These are phyloP conservation scores for Seiridium cupressi DNA, from an alignment of 2,329 filamentous ascomycete genomes.

Conservation along the genomic window DNA sequence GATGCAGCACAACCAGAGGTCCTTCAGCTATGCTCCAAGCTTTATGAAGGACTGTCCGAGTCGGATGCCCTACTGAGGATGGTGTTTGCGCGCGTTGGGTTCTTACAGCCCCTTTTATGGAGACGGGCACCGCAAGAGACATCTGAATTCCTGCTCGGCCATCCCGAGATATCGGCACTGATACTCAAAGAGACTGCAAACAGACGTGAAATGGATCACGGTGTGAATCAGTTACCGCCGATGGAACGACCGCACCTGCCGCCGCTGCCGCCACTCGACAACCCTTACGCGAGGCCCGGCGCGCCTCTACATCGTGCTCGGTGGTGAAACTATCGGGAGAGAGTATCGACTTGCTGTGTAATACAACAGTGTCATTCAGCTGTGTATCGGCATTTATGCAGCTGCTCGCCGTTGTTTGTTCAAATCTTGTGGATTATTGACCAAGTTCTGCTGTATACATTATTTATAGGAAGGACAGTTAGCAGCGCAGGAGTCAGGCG, in stretches of 20 bases:
- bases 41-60: slow-evolving; percentile 41
- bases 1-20: slow-evolving; percentile 43
- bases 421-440: too few species aligned
- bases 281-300: background rate
- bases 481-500: too few species aligned
- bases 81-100: slow-evolving; percentile 47
- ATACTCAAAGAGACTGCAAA: slow-evolving; percentile 45
- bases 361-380: too few species aligned
- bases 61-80: slow-evolving; percentile 43
- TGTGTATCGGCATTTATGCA: too few species aligned
- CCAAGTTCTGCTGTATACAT: too few species aligned
- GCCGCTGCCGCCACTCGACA: slow-evolving; percentile 2
- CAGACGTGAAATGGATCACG: slow-evolving; percentile 37
- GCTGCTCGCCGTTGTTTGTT: too few species aligned
- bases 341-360: background rate
- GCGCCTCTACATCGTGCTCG: background rate
- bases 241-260: slow-evolving; percentile 37
- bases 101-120: slow-evolving; percentile 45
- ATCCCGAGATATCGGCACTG: slow-evolving; percentile 44
- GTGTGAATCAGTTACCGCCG: slow-evolving; percentile 36
- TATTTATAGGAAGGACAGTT: too few species aligned
- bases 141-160: slow-evolving; percentile 37
- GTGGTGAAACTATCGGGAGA: background rate
- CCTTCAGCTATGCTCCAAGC: slow-evolving; percentile 39
- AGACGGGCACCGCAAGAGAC: slow-evolving; percentile 38